A percentile compares a stretch with the other conserved stretches of the same genome.
phyloP scores from a whole-genome alignment of 2,329 filamentous ascomycete genomes.

The Tolypocladium ovalisporum region DNA sequence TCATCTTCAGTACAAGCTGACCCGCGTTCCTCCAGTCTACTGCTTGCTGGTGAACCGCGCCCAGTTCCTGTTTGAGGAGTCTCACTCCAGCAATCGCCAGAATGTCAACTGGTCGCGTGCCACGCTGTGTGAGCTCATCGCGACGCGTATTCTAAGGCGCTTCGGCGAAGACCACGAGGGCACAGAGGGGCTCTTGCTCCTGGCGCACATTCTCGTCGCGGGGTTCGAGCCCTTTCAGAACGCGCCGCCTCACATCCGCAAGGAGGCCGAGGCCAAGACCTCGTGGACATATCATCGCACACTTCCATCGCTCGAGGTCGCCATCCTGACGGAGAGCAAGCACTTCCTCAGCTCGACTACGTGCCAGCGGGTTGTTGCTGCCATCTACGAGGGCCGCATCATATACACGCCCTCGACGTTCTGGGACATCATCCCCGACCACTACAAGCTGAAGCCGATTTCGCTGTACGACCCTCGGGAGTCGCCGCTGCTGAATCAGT shows the following conservation, averaged over 20 bases:
- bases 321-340: slow-evolving; percentile 74
- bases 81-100: slow-evolving; percentile 64
- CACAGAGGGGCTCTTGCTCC: slow-evolving; percentile 56
- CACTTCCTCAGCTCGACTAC: slow-evolving; percentile 66
- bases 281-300: slow-evolving; percentile 44
- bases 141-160: slow-evolving; percentile 64
- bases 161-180: slow-evolving; percentile 71
- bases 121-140: slow-evolving; percentile 69
- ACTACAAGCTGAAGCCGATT: slow-evolving; percentile 76
- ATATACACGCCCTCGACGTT: slow-evolving; percentile 75
- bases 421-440: slow-evolving; percentile 74
- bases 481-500: slow-evolving; percentile 71
- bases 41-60: slow-evolving; percentile 73
- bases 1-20: not conserved
- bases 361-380: slow-evolving; percentile 71
- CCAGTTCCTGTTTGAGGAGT: slow-evolving; percentile 70
- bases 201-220: slow-evolving; percentile 71
- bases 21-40: slow-evolving; percentile 44
- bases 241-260: slow-evolving; percentile 55
- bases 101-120: slow-evolving; percentile 73
- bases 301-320: slow-evolving; percentile 69
- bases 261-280: slow-evolving; percentile 40
- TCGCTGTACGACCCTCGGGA: slow-evolving; percentile 68
- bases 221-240: slow-evolving; percentile 82
- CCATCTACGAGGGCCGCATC: slow-evolving; percentile 70